Evolutionary conservation across 75 land plant species (phyloP).

Genomic region (Pseudotsuga menziesii): DNA sequence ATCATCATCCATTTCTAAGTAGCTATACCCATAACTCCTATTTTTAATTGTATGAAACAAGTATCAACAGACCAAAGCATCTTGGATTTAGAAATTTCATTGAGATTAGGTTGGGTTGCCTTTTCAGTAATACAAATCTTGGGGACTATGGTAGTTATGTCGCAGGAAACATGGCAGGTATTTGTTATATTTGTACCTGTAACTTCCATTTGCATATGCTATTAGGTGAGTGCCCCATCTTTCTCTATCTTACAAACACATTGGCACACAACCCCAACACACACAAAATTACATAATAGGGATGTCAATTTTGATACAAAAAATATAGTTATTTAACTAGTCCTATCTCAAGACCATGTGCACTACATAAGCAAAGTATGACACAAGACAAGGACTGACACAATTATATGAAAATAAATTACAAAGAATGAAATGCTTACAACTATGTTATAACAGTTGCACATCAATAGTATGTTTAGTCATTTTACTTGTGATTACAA

Average conservation of each 20-base stretch:
- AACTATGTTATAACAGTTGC: too few species aligned
- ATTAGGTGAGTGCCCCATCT: constrained; percentile 47
- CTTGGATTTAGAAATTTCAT: constrained; percentile 59
- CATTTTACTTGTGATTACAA: neutral
- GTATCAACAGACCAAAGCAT: constrained; percentile 87
- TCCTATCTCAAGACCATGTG: too few species aligned
- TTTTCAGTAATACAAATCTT: constrained; percentile 61
- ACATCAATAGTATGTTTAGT: neutral
- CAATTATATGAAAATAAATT: too few species aligned
- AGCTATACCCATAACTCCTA: neutral
- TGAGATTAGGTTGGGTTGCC: constrained; percentile 56
- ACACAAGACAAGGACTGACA: too few species aligned
- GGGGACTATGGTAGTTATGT: constrained; percentile 84
- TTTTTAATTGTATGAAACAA: constrained; percentile 26
- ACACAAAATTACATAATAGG: too few species aligned
- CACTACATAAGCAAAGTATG: too few species aligned
- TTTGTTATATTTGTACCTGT: constrained; percentile 74
- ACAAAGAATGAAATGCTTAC: too few species aligned
- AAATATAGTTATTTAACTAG: too few species aligned
- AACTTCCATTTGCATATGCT: constrained; percentile 53
- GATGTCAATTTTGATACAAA: too few species aligned
- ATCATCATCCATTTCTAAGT: neutral
- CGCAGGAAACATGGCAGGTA: constrained; percentile 85
- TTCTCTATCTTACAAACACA: too few species aligned
- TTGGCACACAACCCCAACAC: too few species aligned